phyloP scores from a whole-genome alignment of 164 flowering plant species.

The Kalanchoe fedtschenkoi region DNA sequence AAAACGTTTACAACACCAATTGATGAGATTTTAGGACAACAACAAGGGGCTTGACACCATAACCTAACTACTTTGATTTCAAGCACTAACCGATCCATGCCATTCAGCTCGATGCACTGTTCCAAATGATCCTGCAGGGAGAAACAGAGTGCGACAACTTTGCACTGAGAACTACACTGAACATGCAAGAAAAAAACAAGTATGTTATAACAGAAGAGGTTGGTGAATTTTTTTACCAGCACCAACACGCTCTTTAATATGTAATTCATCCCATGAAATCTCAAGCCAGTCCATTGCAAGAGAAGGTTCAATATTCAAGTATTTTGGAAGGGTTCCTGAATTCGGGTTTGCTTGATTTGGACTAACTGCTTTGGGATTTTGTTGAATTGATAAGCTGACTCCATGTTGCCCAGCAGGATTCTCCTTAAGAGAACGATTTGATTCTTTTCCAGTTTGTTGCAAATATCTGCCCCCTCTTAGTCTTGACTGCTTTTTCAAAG shows the following conservation, averaged over 20 bases:
- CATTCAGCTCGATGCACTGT: conserved; percentile 98
- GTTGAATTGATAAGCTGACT: conserved; percentile 14
- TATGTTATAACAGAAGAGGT: background rate
- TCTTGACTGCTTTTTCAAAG: conserved; percentile 16
- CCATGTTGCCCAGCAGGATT: conserved; percentile 18
- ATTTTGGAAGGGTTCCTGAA: conserved; percentile 34
- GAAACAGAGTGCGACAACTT: background rate
- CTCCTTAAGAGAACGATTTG: conserved; percentile 18
- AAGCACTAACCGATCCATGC: conserved; percentile 92
- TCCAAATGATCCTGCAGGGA: conserved; percentile 78
- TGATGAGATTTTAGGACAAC: background rate
- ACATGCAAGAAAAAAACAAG: background rate
- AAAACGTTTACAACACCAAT: background rate
- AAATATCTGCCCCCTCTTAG: conserved; percentile 13
- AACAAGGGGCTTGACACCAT: background rate
- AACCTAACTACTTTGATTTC: background rate
- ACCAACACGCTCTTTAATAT: conserved; percentile 84
- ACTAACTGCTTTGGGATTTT: conserved; percentile 19
- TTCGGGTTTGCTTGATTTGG: conserved; percentile 17
- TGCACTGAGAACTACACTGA: background rate
- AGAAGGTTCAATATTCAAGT: conserved; percentile 78
- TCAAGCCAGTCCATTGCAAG: conserved; percentile 98
- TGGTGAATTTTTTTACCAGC: conserved; percentile 50
- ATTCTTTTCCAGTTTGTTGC: conserved; percentile 20
- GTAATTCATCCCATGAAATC: conserved; percentile 91